Evolutionary conservation across 116 monocot species (phyloP).

Genomic region (Posidonia oceanica): DNA sequence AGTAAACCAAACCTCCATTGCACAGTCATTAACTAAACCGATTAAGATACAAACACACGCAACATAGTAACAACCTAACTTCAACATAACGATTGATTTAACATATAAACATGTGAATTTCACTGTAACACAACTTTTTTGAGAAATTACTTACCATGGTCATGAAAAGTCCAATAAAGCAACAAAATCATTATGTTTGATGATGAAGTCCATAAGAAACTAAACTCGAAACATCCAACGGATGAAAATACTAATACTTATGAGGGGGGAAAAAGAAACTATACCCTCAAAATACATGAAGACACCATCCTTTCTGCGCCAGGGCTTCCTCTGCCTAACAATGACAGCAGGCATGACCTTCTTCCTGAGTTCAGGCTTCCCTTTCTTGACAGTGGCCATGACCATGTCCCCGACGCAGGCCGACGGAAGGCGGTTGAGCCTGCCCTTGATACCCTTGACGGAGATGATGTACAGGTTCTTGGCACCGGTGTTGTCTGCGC

Average conservation of each 20-base stretch:
- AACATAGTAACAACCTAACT: too few relatives aligned
- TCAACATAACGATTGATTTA: too few relatives aligned
- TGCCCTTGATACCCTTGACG: constrained; percentile 17
- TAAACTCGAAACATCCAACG: too few relatives aligned
- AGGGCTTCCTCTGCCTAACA: constrained; percentile 17
- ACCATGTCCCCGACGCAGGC: constrained; percentile 21
- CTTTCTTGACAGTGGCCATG: constrained; percentile 24
- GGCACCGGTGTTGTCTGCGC: constrained; percentile 18
- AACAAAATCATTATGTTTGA: too few relatives aligned
- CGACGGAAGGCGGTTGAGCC: constrained; percentile 16
- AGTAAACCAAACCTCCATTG: not conserved
- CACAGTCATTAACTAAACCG: not conserved
- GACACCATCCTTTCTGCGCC: constrained; percentile 26
- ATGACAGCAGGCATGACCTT: constrained; percentile 26
- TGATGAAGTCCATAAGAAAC: not conserved
- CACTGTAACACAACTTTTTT: too few relatives aligned
- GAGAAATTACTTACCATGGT: too few relatives aligned
- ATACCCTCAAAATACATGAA: constrained; percentile 23
- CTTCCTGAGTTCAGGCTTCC: constrained; percentile 23
- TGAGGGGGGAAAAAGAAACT: not conserved
- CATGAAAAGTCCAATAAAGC: too few relatives aligned
- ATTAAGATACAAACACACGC: too few relatives aligned
- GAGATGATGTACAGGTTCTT: constrained; percentile 18
- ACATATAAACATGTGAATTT: too few relatives aligned
- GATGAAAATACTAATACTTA: too few relatives aligned